phyloP scores from a whole-genome alignment of 2,329 filamentous ascomycete genomes.

The Hortaea sp. region DNA sequence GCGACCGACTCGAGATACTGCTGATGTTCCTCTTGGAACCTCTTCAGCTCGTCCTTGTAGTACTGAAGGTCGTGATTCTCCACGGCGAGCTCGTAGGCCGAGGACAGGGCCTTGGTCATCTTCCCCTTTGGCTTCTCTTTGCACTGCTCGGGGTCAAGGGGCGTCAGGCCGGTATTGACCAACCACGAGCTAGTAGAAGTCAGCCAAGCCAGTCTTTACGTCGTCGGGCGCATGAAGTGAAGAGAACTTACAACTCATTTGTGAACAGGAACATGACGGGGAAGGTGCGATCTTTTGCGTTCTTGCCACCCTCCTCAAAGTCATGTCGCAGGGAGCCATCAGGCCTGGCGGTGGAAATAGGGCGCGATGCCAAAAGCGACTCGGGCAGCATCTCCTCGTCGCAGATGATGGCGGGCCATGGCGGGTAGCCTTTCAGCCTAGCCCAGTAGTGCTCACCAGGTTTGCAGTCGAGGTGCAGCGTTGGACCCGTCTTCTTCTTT shows the following conservation, averaged over 20 bases:
- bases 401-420: constrained; percentile 89
- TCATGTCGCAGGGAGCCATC: constrained; percentile 85
- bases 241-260: constrained; percentile 82
- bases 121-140: constrained; percentile 62
- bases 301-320: constrained; percentile 79
- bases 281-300: constrained; percentile 73
- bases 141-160: constrained; percentile 59
- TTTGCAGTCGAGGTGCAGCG: constrained; percentile 61
- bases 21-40: constrained; percentile 47
- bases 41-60: constrained; percentile 69
- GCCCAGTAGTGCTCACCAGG: constrained; percentile 89
- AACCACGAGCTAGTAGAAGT: constrained; percentile 69
- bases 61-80: constrained; percentile 67
- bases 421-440: constrained; percentile 86
- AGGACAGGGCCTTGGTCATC: constrained; percentile 66
- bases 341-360: constrained; percentile 68
- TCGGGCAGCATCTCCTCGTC: constrained; percentile 89
- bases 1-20: constrained; percentile 20
- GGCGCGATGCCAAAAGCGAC: constrained; percentile 64
- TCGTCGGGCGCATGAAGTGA: constrained; percentile 2
- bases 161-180: constrained; percentile 69
- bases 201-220: neutral
- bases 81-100: constrained; percentile 70
- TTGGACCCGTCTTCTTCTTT: constrained; percentile 71
- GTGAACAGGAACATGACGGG: constrained; percentile 91